These are phyloP conservation scores for Coemansia sp. DNA, from an alignment of 192 early-diverging fungal species.

Conservation along the genomic window DNA sequence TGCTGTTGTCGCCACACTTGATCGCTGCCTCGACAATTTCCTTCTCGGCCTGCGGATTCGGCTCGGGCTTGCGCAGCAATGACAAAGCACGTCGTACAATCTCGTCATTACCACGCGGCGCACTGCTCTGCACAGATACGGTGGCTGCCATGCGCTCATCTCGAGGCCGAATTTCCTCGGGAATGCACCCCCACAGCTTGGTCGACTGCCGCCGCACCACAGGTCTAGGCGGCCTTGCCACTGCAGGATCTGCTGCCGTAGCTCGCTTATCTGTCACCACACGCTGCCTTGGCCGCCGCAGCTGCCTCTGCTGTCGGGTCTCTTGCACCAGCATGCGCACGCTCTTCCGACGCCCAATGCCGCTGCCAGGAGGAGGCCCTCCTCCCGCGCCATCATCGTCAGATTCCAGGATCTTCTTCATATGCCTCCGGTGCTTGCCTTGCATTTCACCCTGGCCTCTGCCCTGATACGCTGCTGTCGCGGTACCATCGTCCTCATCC, in stretches of 20 bases:
- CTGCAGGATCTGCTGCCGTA: not conserved
- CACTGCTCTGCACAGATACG: not conserved
- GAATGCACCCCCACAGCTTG: slow-evolving; percentile 53
- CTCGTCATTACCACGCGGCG: slow-evolving; percentile 26
- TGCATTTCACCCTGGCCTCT: not conserved
- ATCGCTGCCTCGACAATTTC: slow-evolving; percentile 52
- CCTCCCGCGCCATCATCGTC: not conserved
- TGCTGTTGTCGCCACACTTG: slow-evolving; percentile 32
- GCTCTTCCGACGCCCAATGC: slow-evolving; percentile 48
- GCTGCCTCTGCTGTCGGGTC: slow-evolving; percentile 22
- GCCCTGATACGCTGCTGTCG: slow-evolving; percentile 3
- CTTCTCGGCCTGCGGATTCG: slow-evolving; percentile 49
- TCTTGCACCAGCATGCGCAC: slow-evolving; percentile 56
- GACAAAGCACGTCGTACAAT: slow-evolving; percentile 52
- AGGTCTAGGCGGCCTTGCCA: slow-evolving; percentile 1
- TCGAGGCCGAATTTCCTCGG: slow-evolving; percentile 48
- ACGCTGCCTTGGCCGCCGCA: slow-evolving; percentile 1
- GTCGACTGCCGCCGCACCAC: slow-evolving; percentile 56
- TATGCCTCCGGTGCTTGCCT: not conserved
- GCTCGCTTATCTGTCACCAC: not conserved
- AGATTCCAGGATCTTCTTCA: not conserved
- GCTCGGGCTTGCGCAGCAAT: slow-evolving; percentile 46
- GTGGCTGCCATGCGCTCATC: slow-evolving; percentile 1
- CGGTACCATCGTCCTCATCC: slow-evolving; percentile 20
- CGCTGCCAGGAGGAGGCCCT: not conserved